Evolutionary conservation across 257 asterid species (phyloP).

Genomic region (Solanum peruvianum): DNA sequence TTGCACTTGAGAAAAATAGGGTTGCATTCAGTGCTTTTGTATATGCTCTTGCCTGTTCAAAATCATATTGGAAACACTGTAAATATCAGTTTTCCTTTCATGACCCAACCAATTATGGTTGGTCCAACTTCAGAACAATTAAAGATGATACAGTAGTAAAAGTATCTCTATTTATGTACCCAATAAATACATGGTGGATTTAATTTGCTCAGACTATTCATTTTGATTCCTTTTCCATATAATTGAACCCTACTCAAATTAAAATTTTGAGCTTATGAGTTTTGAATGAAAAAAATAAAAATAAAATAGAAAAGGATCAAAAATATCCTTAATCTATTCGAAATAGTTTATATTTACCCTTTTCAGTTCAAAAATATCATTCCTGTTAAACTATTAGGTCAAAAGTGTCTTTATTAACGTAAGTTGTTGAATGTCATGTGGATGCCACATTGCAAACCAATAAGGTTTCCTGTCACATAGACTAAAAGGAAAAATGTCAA

Average conservation of each 20-base stretch:
- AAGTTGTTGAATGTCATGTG: too few species aligned
- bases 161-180: background rate
- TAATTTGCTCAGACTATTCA: background rate
- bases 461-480: too few species aligned
- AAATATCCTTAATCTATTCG: too few species aligned
- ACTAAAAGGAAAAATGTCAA: too few species aligned
- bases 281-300: too few species aligned
- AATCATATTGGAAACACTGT: background rate
- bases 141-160: background rate
- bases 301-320: too few species aligned
- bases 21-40: conserved; percentile 78
- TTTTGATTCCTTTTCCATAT: background rate
- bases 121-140: background rate
- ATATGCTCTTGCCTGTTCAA: conserved; percentile 60
- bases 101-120: background rate
- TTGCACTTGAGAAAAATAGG: conserved; percentile 76
- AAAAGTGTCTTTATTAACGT: accelerated
- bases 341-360: too few species aligned
- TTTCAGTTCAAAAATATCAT: too few species aligned
- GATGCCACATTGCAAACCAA: too few species aligned
- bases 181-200: background rate
- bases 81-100: background rate
- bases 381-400: too few species aligned
- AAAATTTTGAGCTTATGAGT: background rate
- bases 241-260: background rate